Base-by-base conservation (phyloP, 2,329 filamentous ascomycete genomes). In the Hymenoscyphus linearis region DNA sequence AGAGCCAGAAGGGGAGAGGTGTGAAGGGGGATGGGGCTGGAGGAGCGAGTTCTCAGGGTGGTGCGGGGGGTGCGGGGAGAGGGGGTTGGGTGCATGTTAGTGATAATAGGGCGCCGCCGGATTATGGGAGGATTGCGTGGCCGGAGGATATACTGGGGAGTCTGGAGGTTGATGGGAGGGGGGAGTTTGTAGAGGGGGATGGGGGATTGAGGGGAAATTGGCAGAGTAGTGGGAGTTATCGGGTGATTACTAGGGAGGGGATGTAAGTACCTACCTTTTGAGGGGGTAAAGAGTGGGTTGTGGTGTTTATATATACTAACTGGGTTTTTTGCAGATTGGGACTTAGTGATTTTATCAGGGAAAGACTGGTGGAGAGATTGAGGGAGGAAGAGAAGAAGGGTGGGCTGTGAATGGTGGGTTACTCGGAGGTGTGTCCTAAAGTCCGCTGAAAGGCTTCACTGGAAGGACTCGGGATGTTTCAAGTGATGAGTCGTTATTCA, bases 131-230 rank as follows among this genome's bases (percentile, higher is more conserved):
- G 58, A 88, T 89, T 70, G 85, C 86, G 2, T 88, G 83, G 78
- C 85, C 86, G 1, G 86, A 89, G 68, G 86, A 89, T 68, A 89
- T 89, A 40, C 76, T 89, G 59, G 86, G 86, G 40, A 88, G 85
- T 65, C 78, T 89, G 47, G 82, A 88, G 70, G 86, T 89, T 4
- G 79, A 87, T 69, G 78, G 77, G 1, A 65, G 74, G 6, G 86
- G 86, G 0, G 71, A 80, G 31, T 81, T 88, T 57, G 76, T 86
- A n/a, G 65, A 65, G 25, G 69, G 67, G 9, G 66, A 69, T 5
- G 70, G 68, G 58, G 69, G 66, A 31, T 65, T 64, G 27, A 56
- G 65, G 27, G 83, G 84, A 25, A 80, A 79, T 64, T 82, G 83
- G 65, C 79, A 85, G 72, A 76, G 79, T 1, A 86, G 84, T 64